Evolutionary conservation across 306 rosid species (phyloP).

Genomic region (Nissolia schottii): DNA sequence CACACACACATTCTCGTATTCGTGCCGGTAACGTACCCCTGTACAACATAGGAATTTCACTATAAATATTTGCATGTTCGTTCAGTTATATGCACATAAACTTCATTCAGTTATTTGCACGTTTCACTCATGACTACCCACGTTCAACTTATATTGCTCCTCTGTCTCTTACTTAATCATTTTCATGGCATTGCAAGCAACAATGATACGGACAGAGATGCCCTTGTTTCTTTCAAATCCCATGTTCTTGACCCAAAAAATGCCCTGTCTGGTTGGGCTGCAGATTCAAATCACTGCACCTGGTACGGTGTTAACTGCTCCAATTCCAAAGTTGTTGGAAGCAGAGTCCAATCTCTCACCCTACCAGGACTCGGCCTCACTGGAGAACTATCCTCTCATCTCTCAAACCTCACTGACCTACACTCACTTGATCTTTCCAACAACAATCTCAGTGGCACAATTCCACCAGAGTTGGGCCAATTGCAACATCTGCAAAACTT

Average conservation of each 20-base stretch:
- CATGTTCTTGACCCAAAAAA: conserved; percentile 24
- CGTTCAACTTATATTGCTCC: background rate
- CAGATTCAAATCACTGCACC: conserved; percentile 26
- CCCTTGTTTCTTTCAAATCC: conserved; percentile 31
- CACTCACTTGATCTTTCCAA: conserved; percentile 25
- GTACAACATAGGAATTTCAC: no score
- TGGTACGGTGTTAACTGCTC: conserved; percentile 39
- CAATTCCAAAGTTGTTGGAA: conserved; percentile 14
- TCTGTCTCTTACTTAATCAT: background rate
- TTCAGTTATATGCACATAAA: background rate
- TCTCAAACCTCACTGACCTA: conserved; percentile 30
- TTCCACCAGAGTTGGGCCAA: conserved; percentile 26
- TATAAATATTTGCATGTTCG: background rate
- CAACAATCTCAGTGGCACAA: conserved; percentile 23
- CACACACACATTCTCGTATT: no score
- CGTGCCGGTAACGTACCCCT: no score
- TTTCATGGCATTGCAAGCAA: background rate
- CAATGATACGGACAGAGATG: conserved; percentile 9
- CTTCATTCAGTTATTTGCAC: no score
- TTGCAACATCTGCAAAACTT: conserved; percentile 7
- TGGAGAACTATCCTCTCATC: conserved; percentile 22
- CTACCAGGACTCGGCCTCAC: conserved; percentile 19
- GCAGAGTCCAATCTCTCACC: conserved; percentile 31
- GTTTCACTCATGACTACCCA: background rate
- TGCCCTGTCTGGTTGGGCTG: background rate